Base-by-base conservation (phyloP, 2,329 filamentous ascomycete species). In the Aspergillus eucalypticola region DNA sequence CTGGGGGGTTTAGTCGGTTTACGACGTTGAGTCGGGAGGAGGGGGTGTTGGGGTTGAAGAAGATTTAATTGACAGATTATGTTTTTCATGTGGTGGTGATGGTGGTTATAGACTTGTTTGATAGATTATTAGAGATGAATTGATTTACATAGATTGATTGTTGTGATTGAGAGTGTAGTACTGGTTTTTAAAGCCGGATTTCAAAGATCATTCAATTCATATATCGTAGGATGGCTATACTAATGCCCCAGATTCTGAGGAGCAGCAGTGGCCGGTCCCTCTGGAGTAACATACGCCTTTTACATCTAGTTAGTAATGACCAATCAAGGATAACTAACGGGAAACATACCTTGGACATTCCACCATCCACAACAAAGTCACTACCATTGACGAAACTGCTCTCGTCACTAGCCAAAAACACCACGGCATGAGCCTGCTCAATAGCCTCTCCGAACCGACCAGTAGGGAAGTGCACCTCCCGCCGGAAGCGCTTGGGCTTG, bases 331-430 rank as follows among this genome's bases (percentile, higher is more conserved):
- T 3, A 19, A 3, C 4, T 8, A 38, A 44, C 4, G 8, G 8
- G 27, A 2, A 2, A 4, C 71, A 81, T 84, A 83, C 90, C 41
- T 44, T 96, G 71, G 88, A 94, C 91, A 99, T 91, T 61, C 94
- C 94, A 60, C 95, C 95, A 71, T 99, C 94, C 25, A 98, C 92
- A 3, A 96, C 89, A 79, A 98, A 96, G 74, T 98, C 95, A 61
- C 86, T 89, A 11, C 90, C 92, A 67, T 95, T 96, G 71, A 96
- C 90, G 70, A 96, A 96, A 81, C 90, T 91, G 71, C 89, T 88
- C 81, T 96, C 92, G 67, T 96, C 92, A 66, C 88, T 92, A 8
- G 92, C 92, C 61, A 96, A 78, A 80, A 96, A 96, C 6, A 96
- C 74, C 0, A 96, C 92, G 7, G 91, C 92, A 65, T 95, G 90